Percentiles rank a stretch among this genome's conserved stretches.
Evolutionary conservation across 2,329 filamentous ascomycete genomes (phyloP).

Genomic region (Leptographium radiaticola): DNA sequence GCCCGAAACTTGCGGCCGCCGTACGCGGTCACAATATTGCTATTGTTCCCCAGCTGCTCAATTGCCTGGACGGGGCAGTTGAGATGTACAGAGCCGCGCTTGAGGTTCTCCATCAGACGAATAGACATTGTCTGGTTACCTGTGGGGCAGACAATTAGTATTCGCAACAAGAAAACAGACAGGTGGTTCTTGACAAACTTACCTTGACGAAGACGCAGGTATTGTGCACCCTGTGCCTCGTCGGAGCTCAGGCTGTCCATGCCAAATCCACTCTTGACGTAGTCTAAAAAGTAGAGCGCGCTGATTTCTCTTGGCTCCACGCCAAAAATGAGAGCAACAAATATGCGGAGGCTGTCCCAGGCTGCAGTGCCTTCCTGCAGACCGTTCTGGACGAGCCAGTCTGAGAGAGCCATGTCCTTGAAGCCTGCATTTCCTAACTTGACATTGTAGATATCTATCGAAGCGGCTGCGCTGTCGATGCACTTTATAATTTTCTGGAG

Average conservation of each 20-base stretch:
- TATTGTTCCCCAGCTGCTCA: constrained; percentile 3
- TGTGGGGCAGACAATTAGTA: constrained; percentile 16
- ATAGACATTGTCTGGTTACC: not conserved
- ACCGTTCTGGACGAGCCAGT: not conserved
- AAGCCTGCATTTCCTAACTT: not conserved
- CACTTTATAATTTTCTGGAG: not conserved
- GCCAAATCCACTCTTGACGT: constrained; percentile 37
- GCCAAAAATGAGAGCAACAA: constrained; percentile 22
- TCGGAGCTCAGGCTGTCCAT: constrained; percentile 38
- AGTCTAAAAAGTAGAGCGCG: constrained; percentile 40
- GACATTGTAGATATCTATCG: not conserved
- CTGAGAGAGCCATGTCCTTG: not conserved
- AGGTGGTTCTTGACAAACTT: not conserved
- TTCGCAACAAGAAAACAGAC: no score
- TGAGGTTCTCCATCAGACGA: not conserved
- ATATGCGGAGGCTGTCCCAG: not conserved
- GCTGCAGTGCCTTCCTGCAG: not conserved
- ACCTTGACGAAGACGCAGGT: constrained; percentile 22
- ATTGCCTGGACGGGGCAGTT: not conserved
- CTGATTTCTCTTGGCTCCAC: constrained; percentile 33
- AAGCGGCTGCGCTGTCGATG: not conserved
- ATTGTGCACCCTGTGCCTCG: constrained; percentile 35
- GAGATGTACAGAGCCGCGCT: not conserved
- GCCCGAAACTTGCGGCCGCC: constrained; percentile 19
- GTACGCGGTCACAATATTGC: constrained; percentile 14